Percentiles rank a stretch among this genome's conserved stretches.
Conservation (phyloP, 2,329 filamentous ascomycete species). For the Talaromyces sp. region DNA sequence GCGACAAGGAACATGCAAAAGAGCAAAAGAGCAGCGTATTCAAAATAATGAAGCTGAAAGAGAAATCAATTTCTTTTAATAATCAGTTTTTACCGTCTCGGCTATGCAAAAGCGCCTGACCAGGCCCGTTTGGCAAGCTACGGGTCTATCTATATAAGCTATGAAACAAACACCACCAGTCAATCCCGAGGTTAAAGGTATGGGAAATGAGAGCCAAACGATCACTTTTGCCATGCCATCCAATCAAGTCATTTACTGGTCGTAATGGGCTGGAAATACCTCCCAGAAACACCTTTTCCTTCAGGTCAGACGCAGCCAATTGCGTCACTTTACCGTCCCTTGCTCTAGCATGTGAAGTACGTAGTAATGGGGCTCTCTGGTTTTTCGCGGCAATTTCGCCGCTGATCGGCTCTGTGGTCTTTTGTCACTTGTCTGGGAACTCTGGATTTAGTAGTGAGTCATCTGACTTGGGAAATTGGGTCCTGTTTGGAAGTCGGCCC, state of each 20-base stretch:
- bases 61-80: background rate
- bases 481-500: background rate
- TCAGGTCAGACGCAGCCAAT: background rate
- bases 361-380: too few species aligned
- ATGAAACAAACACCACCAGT: background rate
- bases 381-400: too few species aligned
- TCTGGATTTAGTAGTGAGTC: background rate
- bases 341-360: background rate
- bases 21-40: background rate
- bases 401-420: background rate
- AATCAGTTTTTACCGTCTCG: background rate
- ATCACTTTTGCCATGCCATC: background rate
- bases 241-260: background rate
- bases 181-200: background rate
- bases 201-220: background rate
- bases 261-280: background rate
- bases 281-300: background rate
- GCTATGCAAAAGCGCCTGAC: background rate
- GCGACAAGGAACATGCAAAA: background rate
- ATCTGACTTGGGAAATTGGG: background rate
- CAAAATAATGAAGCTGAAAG: background rate
- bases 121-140: background rate
- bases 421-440: background rate
- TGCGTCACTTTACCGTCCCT: background rate
- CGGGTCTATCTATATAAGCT: background rate